Base-by-base conservation (phyloP, 768 basidiomycete species). In the Leccinum subtestaceum region DNA sequence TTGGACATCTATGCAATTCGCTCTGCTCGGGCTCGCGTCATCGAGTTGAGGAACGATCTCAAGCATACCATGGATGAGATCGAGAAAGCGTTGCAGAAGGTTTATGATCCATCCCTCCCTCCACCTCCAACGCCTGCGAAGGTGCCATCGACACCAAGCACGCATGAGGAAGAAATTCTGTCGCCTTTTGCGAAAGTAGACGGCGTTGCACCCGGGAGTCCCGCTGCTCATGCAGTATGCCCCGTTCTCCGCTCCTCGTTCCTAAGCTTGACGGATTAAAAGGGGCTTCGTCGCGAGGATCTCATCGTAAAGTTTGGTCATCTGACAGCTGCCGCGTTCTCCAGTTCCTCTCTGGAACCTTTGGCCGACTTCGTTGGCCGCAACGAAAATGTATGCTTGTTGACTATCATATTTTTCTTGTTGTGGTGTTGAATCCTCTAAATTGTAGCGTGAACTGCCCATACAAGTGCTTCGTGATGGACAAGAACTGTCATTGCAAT, bases 1-100 rank as follows among this genome's bases (percentile, higher is more conserved):
- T 82, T 98, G 61, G 91, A 95, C 63, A 79, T 96, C 17, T 91
- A 84, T 68, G 86, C 88, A 11, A 87, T 95, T 19, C 80, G 92
- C 23, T 76, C 77, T 51, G 91, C 93, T 12, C 81, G 93, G 54
- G 81, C 87, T 31, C 80, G 89, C 52, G 84, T 95, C n/a, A 86
- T 90, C 53, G 84, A 91, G 69, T 76, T 95, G 52, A 79, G 86
- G 58, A 97, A 95, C 66, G 95, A 98, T 69, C 77, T 88, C 59
- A 78, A 76, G 17, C 78, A 70, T 32, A 74, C 91, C 10, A 88
- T 85, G 76, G 80, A 87, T 62, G 79, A 82, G 49, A 84, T 97
- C 57, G 85, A 79, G 31, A 79, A 80, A 53, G 86, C 84, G 0
- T 71, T 98, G 48, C 84, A 94, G 70, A 75, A 72, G 1, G 83